phyloP scores from a whole-genome alignment of 106 monocot genomes.

The Dioscorea alata region DNA sequence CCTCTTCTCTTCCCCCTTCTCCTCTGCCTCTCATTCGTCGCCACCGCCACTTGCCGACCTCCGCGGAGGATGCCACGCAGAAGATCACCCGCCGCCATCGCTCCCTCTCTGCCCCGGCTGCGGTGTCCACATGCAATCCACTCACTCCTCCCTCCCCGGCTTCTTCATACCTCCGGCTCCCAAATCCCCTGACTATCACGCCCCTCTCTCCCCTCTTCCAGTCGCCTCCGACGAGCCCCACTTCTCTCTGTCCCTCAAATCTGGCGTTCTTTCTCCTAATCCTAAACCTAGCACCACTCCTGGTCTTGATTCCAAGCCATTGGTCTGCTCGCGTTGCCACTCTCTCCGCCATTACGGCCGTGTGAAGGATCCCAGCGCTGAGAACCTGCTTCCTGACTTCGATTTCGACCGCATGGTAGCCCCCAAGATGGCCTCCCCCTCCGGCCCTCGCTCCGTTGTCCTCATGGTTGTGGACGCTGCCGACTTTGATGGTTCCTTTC shows the following conservation, averaged over 20 bases:
- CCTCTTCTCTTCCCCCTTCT: constrained; percentile 7
- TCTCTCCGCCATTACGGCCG: constrained; percentile 91
- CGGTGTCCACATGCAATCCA: constrained; percentile 88
- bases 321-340: constrained; percentile 94
- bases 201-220: constrained; percentile 18
- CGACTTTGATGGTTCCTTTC: constrained; percentile 96
- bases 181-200: constrained; percentile 44
- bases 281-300: background rate
- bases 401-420: constrained; percentile 77
- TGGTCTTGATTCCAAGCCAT: constrained; percentile 1
- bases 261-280: constrained; percentile 18
- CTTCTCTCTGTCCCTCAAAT: constrained; percentile 48
- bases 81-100: constrained; percentile 10
- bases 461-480: constrained; percentile 66
- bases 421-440: constrained; percentile 60
- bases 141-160: constrained; percentile 60
- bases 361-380: constrained; percentile 61
- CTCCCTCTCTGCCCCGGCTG: constrained; percentile 75
- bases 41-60: constrained; percentile 15
- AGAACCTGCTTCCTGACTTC: constrained; percentile 82
- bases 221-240: constrained; percentile 22
- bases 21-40: background rate
- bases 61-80: constrained; percentile 46
- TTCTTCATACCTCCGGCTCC: constrained; percentile 62
- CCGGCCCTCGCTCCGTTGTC: constrained; percentile 71